A percentile compares a stretch with the other conserved stretches of the same genome.
Conservation (phyloP, 148 eudicot species). For the Rhododendron simsii region DNA sequence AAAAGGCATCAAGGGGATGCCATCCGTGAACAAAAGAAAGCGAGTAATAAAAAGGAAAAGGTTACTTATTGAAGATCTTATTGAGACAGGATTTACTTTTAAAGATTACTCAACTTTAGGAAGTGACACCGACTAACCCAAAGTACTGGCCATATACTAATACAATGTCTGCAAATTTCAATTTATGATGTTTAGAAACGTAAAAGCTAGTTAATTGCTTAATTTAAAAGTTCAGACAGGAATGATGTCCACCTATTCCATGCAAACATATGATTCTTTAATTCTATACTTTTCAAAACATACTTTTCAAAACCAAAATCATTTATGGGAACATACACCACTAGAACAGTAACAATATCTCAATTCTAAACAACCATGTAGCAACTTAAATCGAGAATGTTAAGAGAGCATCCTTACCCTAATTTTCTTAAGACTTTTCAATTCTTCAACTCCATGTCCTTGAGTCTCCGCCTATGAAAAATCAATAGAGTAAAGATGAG, state of each 20-base stretch:
- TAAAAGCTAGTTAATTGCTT: background rate
- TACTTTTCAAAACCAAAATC: background rate
- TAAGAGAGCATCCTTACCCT: constrained; percentile 43
- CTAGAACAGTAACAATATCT: background rate
- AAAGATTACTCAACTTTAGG: background rate
- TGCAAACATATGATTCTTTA: background rate
- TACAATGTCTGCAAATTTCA: background rate
- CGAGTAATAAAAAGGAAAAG: background rate
- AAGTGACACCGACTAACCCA: background rate
- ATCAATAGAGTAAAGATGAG: constrained; percentile 2
- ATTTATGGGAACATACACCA: background rate
- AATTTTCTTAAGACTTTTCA: constrained; percentile 73
- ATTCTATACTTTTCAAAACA: background rate
- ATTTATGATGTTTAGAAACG: background rate
- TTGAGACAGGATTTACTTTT: background rate
- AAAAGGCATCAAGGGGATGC: background rate
- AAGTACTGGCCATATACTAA: background rate
- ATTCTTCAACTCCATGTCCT: constrained; percentile 74
- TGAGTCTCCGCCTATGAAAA: constrained; percentile 62
- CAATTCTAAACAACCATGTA: background rate
- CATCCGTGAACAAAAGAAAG: background rate
- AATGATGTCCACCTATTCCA: background rate
- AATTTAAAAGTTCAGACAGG: background rate
- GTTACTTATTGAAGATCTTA: background rate
- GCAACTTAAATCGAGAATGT: background rate